Percentiles rank a stretch among this genome's conserved stretches.
These are phyloP conservation scores for Eucalyptus decipiens DNA, from an alignment of 345 rosid genomes.

Conservation along the genomic window DNA sequence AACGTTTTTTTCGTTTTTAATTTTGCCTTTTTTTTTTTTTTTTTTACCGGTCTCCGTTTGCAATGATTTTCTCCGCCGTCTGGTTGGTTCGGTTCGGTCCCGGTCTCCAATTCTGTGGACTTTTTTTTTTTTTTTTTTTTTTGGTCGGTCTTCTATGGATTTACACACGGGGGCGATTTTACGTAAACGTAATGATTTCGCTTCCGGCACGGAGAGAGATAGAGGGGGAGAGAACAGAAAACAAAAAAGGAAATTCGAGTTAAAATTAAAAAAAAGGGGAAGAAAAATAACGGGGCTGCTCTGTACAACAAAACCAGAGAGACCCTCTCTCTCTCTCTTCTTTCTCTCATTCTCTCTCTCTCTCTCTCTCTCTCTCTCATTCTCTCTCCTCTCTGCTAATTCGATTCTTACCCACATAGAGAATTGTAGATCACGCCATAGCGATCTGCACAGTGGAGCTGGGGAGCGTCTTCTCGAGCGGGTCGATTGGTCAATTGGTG, in stretches of 20 bases:
- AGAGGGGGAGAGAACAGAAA: neutral
- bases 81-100: neutral
- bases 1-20: neutral
- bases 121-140: neutral
- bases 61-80: neutral
- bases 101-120: neutral
- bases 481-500: neutral
- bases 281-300: neutral
- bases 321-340: neutral
- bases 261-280: neutral
- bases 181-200: neutral
- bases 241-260: neutral
- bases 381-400: neutral
- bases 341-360: too few relatives aligned
- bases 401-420: conserved; percentile 6
- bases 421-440: neutral
- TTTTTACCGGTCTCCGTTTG: neutral
- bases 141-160: neutral
- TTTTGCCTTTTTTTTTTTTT: too few relatives aligned
- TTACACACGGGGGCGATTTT: neutral
- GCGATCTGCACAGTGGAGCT: neutral
- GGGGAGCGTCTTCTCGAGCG: neutral
- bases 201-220: neutral
- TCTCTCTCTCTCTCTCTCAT: neutral
- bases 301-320: neutral